Evolutionary conservation across 805 yeast genomes (phyloP), one percentile per base, ranked within the genome.

Genomic region (Myxozyma neglecta): DNA sequence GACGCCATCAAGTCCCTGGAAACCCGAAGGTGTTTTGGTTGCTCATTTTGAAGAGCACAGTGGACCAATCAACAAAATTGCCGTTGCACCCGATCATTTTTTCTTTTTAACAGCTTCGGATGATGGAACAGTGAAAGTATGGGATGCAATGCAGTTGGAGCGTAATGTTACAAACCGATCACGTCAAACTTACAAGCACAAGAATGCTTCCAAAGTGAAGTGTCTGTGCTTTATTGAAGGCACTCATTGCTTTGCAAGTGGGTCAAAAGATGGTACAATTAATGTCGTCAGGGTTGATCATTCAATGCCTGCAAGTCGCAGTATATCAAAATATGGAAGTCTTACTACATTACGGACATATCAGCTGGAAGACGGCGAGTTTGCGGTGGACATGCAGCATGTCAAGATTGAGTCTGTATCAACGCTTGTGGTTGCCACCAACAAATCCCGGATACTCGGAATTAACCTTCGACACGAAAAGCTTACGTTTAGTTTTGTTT

Each of bases 71-170:
- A 84, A 79, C 24, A 75, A 85, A 34, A 70, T 90, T 8, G 82
- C 80, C 1, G 81, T 83, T 0, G 80, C 89, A 5, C 85, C 87
- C 0, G 85, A 87, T 35, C 80, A 84, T 14, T 81, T 82, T 29
- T 87, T 83, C 65, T 85, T 93, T 65, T 76, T 90, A 1, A 85
- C 94, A 1, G 96, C 91, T 1, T 89, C 94, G 7, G 88, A 85
- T 52, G 81, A 81, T 35, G 97, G 97, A 0, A 70, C 76, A 1
- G 69, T 94, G 44, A 87, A 84, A 65, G 73, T 93, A 0, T 94
- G 97, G 97, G 96, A 90, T 70, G 74, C 86, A 0, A 69, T 76
- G 9, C 83, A 85, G 60, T 74, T 92, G 42, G 90, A 86, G 56
- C 81, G 81, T 57, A 88, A 87, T 45, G 82, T 85, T 3, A 66